Conservation (phyloP, 805 yeast species). For the Ogataea sp. region DNA sequence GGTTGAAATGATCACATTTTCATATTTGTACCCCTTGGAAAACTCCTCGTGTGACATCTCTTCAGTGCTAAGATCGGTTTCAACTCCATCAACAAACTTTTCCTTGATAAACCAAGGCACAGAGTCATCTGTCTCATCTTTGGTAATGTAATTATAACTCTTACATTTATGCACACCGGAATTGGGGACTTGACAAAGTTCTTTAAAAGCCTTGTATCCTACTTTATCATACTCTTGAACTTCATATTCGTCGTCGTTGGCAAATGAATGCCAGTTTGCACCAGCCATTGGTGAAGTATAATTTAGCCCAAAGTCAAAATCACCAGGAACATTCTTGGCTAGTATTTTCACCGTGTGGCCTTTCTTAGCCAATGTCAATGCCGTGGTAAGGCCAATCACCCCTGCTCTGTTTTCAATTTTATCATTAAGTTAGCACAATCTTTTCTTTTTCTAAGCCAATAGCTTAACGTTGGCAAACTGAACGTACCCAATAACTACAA, state of each 20-base stretch:
- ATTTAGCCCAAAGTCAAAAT: slow-evolving; percentile 31
- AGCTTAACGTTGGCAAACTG: no score
- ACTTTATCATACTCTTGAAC: slow-evolving; percentile 34
- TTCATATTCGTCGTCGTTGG: slow-evolving; percentile 29
- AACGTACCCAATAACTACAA: slow-evolving; percentile 1
- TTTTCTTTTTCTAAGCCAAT: no score
- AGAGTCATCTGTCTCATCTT: slow-evolving; percentile 10
- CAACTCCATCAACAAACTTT: slow-evolving; percentile 32
- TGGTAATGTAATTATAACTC: slow-evolving; percentile 12
- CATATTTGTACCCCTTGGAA: slow-evolving; percentile 40
- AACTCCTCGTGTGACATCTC: slow-evolving; percentile 30
- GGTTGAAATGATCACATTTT: slow-evolving; percentile 23
- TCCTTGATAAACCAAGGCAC: slow-evolving; percentile 51
- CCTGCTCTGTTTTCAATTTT: slow-evolving; percentile 40
- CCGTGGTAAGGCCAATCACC: slow-evolving; percentile 48
- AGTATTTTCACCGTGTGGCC: slow-evolving; percentile 36
- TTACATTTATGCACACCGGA: slow-evolving; percentile 36
- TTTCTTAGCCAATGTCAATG: slow-evolving; percentile 31
- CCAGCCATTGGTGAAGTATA: slow-evolving; percentile 68
- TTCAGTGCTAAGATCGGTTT: slow-evolving; percentile 29
- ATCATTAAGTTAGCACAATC: no score
- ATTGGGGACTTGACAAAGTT: slow-evolving; percentile 34
- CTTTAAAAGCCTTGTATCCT: slow-evolving; percentile 39
- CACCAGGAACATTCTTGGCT: slow-evolving; percentile 48
- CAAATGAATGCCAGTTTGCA: slow-evolving; percentile 64